Base-by-base conservation (phyloP, 2,329 filamentous ascomycete genomes). In the Diplodia corticola region DNA sequence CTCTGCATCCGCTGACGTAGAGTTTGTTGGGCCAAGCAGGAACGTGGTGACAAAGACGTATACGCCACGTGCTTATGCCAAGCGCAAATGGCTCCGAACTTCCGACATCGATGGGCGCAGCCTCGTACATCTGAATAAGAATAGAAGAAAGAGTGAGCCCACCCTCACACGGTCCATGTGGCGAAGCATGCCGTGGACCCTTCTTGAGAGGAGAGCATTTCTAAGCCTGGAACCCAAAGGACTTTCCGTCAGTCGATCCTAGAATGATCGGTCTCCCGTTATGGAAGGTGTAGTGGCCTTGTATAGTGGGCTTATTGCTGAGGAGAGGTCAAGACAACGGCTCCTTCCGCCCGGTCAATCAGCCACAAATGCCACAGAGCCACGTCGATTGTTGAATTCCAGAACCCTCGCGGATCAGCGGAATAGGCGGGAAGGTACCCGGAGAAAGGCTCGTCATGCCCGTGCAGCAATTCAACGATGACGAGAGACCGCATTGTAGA, bases 21-120 rank as follows among this genome's bases (percentile, higher is more conserved):
- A 22, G 24, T 22, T n/a, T 30, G 37, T 48, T 46, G 55, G n/a
- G 55, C 55, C 13, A 17, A 9, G 17, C 37, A 13, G n/a, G 13
- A 48, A 35, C 37, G 26, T 15, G 17, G 24, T 35, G 40, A 22
- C 24, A 26, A 48, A 44, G 22, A 40, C 13, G 4, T 12, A 30
- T 10, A 17, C 55, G 33, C 20, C 40, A 30, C n/a, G 5, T 60
- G 55, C 37, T 60, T 60, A 37, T 60, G 37, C 55, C 55, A 44
- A 44, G 55, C 20, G 37, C 28, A 30, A 60, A 30, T 24, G 17
- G 37, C 22, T n/a, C 37, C 20, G 37, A 46, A 12, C 24, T 46
- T 57, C 35, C 51, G 33, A n/a, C 22, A 4, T 15, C 22, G 54
- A 24, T 10, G 13, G 13, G 40, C 33, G 54, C 24, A 22, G 20